A percentile compares a stretch with the other conserved stretches of the same genome.
Evolutionary conservation across 75 land plant genomes (phyloP).

Genomic region (Cunninghamia lanceolata): DNA sequence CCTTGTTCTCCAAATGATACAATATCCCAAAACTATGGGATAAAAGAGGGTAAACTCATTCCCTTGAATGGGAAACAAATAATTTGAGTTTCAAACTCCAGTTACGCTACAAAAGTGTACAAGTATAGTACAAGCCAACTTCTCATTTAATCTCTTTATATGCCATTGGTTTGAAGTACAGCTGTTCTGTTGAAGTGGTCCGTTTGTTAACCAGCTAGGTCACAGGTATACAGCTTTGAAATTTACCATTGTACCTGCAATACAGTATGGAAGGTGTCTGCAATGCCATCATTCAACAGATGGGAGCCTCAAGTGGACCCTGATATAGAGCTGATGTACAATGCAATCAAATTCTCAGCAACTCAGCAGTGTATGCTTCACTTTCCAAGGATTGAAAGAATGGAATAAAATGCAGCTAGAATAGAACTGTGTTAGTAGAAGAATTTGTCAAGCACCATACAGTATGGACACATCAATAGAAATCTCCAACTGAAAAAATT

Average conservation of each 20-base stretch:
- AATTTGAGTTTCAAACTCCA: not conserved
- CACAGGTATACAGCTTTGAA: not conserved
- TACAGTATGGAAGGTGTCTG: not conserved
- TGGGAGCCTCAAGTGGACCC: not conserved
- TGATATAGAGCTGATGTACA: not conserved
- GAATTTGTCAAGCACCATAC: not conserved
- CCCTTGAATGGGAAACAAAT: not conserved
- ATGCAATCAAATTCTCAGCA: constrained; percentile 1
- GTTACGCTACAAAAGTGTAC: not conserved
- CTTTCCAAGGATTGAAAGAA: not conserved
- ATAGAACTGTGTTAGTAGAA: not conserved
- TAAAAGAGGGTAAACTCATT: not conserved
- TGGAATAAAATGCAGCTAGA: not conserved
- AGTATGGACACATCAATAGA: not conserved
- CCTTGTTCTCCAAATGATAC: not conserved
- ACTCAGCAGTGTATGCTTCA: not conserved
- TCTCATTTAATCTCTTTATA: not conserved
- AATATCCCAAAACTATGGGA: not conserved
- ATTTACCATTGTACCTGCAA: not conserved
- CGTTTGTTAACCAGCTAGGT: not conserved
- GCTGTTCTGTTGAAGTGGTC: not conserved
- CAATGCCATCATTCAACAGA: not conserved
- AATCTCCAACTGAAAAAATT: not conserved
- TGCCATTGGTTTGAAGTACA: not conserved
- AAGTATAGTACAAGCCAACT: not conserved